Evolutionary conservation across 2,329 filamentous ascomycete genomes (phyloP).

Genomic region (Dactylellina sp.): DNA sequence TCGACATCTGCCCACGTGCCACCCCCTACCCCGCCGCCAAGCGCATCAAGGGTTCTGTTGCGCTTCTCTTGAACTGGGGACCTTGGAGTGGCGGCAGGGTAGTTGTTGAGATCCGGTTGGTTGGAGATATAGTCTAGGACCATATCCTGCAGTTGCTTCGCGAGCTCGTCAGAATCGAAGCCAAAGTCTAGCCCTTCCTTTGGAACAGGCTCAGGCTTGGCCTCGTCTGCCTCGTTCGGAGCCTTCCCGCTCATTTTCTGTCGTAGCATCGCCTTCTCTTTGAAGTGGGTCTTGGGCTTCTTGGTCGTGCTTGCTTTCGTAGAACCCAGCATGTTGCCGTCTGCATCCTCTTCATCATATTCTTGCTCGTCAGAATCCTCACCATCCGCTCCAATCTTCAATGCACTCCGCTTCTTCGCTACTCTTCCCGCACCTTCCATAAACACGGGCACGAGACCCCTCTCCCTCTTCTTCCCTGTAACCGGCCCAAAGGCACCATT

Average conservation of each 20-base stretch:
- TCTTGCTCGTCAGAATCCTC: constrained; percentile 17
- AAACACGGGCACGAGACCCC: constrained; percentile 49
- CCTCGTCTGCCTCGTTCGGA: constrained; percentile 25
- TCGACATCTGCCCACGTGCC: constrained; percentile 59
- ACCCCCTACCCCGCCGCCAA: constrained; percentile 60
- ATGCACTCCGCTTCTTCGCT: constrained; percentile 47
- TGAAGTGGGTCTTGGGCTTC: constrained; percentile 58
- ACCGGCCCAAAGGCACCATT: constrained; percentile 47
- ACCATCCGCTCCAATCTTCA: constrained; percentile 40
- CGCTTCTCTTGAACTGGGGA: constrained; percentile 50
- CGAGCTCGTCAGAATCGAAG: constrained; percentile 57
- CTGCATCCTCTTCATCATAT: constrained; percentile 1
- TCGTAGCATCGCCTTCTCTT: constrained; percentile 56
- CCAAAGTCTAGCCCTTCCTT: constrained; percentile 50
- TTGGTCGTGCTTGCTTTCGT: constrained; percentile 45
- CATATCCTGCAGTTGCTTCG: constrained; percentile 59
- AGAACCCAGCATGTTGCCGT: constrained; percentile 9
- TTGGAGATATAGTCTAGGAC: constrained; percentile 60
- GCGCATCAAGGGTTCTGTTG: constrained; percentile 46
- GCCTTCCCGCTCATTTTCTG: constrained; percentile 27
- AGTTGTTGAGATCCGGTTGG: constrained; percentile 58
- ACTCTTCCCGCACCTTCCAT: constrained; percentile 56
- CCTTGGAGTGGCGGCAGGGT: constrained; percentile 45
- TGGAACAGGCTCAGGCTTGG: constrained; percentile 35
- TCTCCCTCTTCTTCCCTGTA: constrained; percentile 51